Base-by-base conservation (phyloP, 2,329 filamentous ascomycete genomes). In the Botryotinia globosa region DNA sequence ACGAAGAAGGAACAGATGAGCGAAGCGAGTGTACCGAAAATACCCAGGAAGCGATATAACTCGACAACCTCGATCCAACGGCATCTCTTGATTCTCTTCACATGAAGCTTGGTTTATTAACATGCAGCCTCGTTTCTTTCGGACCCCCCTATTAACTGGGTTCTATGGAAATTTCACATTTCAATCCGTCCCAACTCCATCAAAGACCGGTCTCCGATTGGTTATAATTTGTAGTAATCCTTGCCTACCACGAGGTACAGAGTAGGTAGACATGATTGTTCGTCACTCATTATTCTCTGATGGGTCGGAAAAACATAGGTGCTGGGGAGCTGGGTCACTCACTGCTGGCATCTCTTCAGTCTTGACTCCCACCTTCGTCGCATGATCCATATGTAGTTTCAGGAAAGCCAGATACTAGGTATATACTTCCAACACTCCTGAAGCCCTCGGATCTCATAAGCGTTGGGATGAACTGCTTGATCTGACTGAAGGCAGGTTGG, bases 231-330 rank as follows among this genome's bases (percentile, higher is more conserved):
- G 45, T 8, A 54, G 45, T 12, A 54, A 68, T 72, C 62, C 70
- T 72, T 72, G 63, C 32, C 59, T 51, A 51, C 70, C 70, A 67
- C 70, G 70, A 67, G 62, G 63, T n/a, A n/a, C n/a, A n/a, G n/a
- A n/a, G n/a, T 39, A 48, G 56, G 51, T 59, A 69, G 67, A 70
- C 18, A 58, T 58, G 20, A 69, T 39, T n/a, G 54, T 69, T 69
- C 51, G 51, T 69, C 51, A 69, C 51, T 22, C 66, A 69, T 59
- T 42, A 7, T 69, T 45, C 39, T 44, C 9, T 22, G 44, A 66
- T 51, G 64, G 64, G 45, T 54, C 45, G 64, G 64, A 39, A 54
- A 29, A 51, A 54, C 32, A 34, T 66, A 66, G 45, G 22, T 29
- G 9, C 37, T 39, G 37, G 12, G 39, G 39, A 14, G n/a, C n/a